Evolutionary conservation across 169 alveolate genomes (phyloP), one percentile per base, ranked within the genome.

Genomic region (Cyclospora cayetanensis): DNA sequence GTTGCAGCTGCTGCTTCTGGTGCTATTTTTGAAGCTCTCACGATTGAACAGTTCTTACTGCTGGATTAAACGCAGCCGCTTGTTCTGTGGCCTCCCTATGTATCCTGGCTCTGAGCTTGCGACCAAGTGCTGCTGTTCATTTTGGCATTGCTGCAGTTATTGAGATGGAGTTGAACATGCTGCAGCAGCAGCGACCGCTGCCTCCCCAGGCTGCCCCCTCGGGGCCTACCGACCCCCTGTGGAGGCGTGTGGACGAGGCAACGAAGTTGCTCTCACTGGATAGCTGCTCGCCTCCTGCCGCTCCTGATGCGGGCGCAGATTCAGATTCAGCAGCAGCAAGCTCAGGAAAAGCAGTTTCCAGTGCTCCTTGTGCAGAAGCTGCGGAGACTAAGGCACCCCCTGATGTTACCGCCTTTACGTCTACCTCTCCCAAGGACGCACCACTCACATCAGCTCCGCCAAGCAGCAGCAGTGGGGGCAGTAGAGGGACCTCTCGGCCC

Each of bases 381-480:
- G 60, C 9, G 18, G 18, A 50, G 60, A 50, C 9, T 9, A 50
- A 50, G 60, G 9, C 25, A 11, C 25, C 60, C 25, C 60, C 60
- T 9, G 9, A 11, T 9, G 18, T 50, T 9, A 9, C 18, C 25
- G 60, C 60, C 25, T 50, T 18, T 11, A 18, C 9, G 25, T 9
- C 60, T 11, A 18, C 60, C 9, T 9, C 9, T 11, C 60, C 18
- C 18, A 18, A 50, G 60, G 60, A 18, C 60, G 60, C 60, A 11
- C 60, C 60, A 9, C 60, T 50, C 60, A n/a, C n/a, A n/a, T n/a
- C n/a, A n/a, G n/a, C n/a, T n/a, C n/a, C n/a, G n/a, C n/a, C n/a
- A n/a, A 46, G 7, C 87, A 39, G 85, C 85, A 39, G 85, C 85
- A 72, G 85, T 37, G 39, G 85, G 63, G 39, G 85, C 39, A 72